Evolutionary conservation across 345 rosid genomes (phyloP).

Genomic region (Eucalyptus sp.): DNA sequence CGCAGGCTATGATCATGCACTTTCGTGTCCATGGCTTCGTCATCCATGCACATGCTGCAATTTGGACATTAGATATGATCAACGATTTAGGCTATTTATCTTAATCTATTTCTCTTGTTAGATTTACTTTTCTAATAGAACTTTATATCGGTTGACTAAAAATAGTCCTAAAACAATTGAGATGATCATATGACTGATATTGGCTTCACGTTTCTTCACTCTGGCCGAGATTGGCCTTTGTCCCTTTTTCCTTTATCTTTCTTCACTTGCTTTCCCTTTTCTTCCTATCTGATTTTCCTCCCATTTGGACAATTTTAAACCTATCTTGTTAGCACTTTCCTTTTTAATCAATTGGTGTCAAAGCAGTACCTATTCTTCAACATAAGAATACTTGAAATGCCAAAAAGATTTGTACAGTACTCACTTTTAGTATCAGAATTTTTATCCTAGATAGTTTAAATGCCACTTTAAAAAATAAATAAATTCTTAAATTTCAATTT

Average conservation of each 20-base stretch:
- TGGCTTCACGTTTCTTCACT: neutral
- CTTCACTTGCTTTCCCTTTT: neutral
- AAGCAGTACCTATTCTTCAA: neutral
- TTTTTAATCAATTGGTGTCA: neutral
- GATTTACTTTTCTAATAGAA: too few relatives aligned
- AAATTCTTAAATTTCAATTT: too few relatives aligned
- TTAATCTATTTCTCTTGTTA: neutral
- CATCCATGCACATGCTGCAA: neutral
- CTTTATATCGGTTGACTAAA: neutral
- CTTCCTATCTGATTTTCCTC: neutral
- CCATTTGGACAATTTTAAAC: neutral
- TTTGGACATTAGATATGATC: neutral
- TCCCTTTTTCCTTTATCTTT: neutral
- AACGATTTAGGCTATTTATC: neutral
- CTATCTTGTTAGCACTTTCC: neutral
- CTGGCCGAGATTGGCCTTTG: neutral
- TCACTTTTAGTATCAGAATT: too few relatives aligned
- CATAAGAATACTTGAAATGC: neutral
- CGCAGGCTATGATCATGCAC: neutral
- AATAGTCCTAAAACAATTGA: neutral
- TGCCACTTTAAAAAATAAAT: too few relatives aligned
- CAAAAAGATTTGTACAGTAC: fast-evolving
- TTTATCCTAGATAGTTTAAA: too few relatives aligned
- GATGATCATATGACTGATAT: neutral
- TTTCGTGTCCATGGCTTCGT: neutral